A percentile compares a stretch with the other conserved stretches of the same genome.
Conservation (phyloP, 805 yeast species). For the Zygotorulaspora danielsina region DNA sequence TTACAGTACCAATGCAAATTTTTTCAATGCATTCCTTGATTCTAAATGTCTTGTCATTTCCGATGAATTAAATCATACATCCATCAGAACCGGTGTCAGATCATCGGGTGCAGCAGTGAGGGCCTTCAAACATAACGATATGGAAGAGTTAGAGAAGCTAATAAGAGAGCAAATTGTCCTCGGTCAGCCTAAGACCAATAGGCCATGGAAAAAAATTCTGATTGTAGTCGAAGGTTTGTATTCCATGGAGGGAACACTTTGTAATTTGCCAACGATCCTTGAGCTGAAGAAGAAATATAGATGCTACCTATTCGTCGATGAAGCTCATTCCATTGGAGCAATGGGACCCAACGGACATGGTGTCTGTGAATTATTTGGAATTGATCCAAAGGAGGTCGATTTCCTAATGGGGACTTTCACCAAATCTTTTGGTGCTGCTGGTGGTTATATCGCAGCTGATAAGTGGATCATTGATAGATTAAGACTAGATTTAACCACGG, state of each 20-base stretch:
- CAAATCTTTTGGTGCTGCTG: conserved; percentile 97
- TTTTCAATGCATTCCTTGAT: conserved; percentile 79
- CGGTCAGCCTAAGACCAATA: conserved; percentile 91
- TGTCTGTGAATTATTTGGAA: conserved; percentile 86
- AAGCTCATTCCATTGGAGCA: conserved; percentile 99
- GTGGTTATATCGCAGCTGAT: conserved; percentile 90
- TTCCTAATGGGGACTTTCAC: conserved; percentile 96
- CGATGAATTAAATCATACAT: conserved; percentile 92
- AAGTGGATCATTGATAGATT: conserved; percentile 66
- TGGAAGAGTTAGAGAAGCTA: conserved; percentile 69
- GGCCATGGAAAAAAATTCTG: conserved; percentile 89
- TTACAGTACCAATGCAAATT: conserved; percentile 88
- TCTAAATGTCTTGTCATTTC: conserved; percentile 85
- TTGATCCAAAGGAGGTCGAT: conserved; percentile 73
- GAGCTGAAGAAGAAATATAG: conserved; percentile 78
- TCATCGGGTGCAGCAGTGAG: conserved; percentile 89
- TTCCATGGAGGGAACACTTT: conserved; percentile 89
- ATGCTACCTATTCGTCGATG: conserved; percentile 88
- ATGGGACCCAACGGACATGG: conserved; percentile 93
- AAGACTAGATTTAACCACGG: conserved; percentile 66
- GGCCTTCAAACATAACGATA: conserved; percentile 88
- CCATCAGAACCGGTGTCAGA: conserved; percentile 92
- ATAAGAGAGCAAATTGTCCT: conserved; percentile 81
- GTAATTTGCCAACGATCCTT: conserved; percentile 71
- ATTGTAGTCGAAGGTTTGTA: conserved; percentile 90